These are phyloP conservation scores for Dictyostelium intermedium DNA, from an alignment of 78 protist genomes.

Conservation along the genomic window DNA sequence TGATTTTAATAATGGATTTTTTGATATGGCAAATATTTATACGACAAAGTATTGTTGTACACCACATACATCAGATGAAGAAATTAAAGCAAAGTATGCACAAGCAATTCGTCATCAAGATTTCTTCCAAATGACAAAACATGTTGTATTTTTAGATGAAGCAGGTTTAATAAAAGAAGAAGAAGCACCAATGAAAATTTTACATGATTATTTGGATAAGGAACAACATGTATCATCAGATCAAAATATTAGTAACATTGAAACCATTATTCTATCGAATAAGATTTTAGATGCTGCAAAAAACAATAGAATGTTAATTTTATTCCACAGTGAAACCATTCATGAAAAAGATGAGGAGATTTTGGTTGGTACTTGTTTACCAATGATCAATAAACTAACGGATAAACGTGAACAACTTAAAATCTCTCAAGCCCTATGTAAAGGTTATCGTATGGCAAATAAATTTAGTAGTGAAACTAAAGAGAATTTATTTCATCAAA, in stretches of 20 bases:
- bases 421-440: constrained; percentile 11
- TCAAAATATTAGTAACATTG: background rate
- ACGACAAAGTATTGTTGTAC: constrained; percentile 29
- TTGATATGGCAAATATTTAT: background rate
- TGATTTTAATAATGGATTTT: background rate
- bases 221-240: constrained; percentile 12
- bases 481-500: constrained; percentile 50
- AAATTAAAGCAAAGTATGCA: constrained; percentile 11
- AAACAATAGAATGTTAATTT: constrained; percentile 49
- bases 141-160: constrained; percentile 41
- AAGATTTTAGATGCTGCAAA: constrained; percentile 74
- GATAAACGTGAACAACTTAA: background rate
- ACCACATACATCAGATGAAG: constrained; percentile 49
- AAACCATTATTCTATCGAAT: constrained; percentile 40
- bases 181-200: constrained; percentile 40
- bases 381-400: background rate
- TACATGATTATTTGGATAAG: constrained; percentile 69
- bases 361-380: constrained; percentile 28
- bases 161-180: constrained; percentile 51
- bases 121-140: constrained; percentile 2
- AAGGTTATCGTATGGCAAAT: background rate
- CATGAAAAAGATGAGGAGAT: constrained; percentile 8
- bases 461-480: background rate
- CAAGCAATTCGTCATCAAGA: constrained; percentile 42
- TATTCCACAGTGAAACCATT: constrained; percentile 31